Conservation (phyloP, 2,329 filamentous ascomycete genomes). For the Microdochium paspali region DNA sequence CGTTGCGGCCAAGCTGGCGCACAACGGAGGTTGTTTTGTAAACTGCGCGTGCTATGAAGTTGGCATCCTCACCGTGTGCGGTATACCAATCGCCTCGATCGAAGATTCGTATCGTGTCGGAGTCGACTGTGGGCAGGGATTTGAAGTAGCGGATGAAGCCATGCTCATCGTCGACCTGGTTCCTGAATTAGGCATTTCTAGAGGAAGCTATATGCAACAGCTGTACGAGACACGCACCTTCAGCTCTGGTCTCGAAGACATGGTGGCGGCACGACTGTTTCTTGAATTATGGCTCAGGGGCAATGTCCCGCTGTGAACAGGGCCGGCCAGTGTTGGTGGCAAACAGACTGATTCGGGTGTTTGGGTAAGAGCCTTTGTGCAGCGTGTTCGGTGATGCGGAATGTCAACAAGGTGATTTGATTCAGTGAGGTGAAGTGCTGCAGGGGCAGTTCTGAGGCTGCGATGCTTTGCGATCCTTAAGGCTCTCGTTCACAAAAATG, state of each 20-base stretch:
- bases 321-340: not conserved
- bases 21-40: constrained; percentile 98
- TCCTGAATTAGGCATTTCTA: too few relatives aligned
- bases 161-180: constrained; percentile 85
- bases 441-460: too few relatives aligned
- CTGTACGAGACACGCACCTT: constrained; percentile 24
- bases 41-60: constrained; percentile 74
- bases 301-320: not conserved
- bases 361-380: too few relatives aligned
- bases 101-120: constrained; percentile 80
- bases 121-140: constrained; percentile 60
- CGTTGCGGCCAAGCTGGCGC: constrained; percentile 75
- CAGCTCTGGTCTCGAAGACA: constrained; percentile 47
- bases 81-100: constrained; percentile 94
- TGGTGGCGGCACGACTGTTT: constrained; percentile 11
- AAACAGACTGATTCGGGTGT: not conserved
- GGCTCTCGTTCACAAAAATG: too few relatives aligned
- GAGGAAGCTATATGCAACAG: too few relatives aligned
- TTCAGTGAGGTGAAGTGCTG: too few relatives aligned
- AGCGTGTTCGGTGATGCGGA: too few relatives aligned
- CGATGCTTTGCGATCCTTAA: too few relatives aligned
- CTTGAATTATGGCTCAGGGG: not conserved
- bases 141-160: constrained; percentile 97
- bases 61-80: constrained; percentile 78
- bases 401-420: too few relatives aligned